Evolutionary conservation across 163 green algal genomes (phyloP), one percentile per base, ranked within the genome.

Genomic region (Prototheca wickerhamii): DNA sequence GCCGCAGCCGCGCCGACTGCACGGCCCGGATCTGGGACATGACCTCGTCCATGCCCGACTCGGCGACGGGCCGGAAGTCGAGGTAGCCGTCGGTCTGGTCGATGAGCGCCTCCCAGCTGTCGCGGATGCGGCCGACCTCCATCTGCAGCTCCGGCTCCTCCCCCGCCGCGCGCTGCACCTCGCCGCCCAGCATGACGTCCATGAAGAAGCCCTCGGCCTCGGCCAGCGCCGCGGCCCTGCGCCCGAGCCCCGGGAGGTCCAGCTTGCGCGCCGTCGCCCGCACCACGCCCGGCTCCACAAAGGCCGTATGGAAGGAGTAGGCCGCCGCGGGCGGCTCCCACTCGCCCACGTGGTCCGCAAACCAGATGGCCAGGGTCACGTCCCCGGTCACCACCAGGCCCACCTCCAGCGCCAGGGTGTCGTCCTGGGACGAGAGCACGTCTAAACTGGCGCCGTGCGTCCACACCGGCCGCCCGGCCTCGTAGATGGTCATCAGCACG

Each of bases 281-380:
- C 69, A 71, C 5, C 58, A 71, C 43, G 7, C 35, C 59, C 26
- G 58, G 58, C 58, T 69, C 61, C 3, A 77, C 63, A 51, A 81
- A 83, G 32, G 77, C 70, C 26, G 79, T 86, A 63, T 88, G 80
- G 59, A 88, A 86, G 31, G 71, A 63, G 31, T 76, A 85, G 8
- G 80, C 69, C 17, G 82, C 50, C 4, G 70, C 64, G 2, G 82
- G 77, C 12, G 62, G 71, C 49, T 56, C 71, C 73, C 70, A 84
- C 44, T 62, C 61, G 2, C 54, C 56, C 23, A 78, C 72, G 58
- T 82, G 75, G 58, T 70, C 70, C 23, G 76, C 74, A 62, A 86
- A 79, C 82, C 82, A 88, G 2, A 88, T 34, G 18, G 66, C 76
- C 37, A 88, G 46, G 4, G 72, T 71, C 28, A 87, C 62, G 56